Evolutionary conservation across 2,329 filamentous ascomycete genomes (phyloP), one percentile per base, ranked within the genome.

Genomic region (Aspergillus intermedius): DNA sequence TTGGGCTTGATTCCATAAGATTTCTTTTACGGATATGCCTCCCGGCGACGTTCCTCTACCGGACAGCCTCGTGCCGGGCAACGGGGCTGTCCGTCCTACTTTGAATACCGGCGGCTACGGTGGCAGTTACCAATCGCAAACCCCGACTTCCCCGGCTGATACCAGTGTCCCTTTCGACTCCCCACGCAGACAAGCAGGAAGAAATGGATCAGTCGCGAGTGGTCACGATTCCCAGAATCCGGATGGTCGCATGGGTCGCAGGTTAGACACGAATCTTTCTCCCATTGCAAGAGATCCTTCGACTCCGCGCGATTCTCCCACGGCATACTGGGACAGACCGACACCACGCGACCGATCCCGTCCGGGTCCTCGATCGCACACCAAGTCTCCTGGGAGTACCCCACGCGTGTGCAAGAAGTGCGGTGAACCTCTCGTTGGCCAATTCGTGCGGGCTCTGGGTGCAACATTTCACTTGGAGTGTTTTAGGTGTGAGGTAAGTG

Each of bases 381-480:
- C 59, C 22, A 71, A 70, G 48, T 70, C 68, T 5, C 65, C 67
- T 1, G 63, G 57, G 23, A 65, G 60, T 48, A 58, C 64, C 17
- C 61, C 65, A 23, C 80, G 87, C 56, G 75, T 80, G 35, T 91
- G 74, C 72, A 91, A 89, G 62, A 96, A 95, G 70, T 98, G 93
- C 65, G 83, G 84, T 55, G 87, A 91, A 67, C 78, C 85, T 47
- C 76, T 98, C 67, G 94, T 89, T 1, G 93, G 93, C 40, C 93
- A 98, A 71, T 98, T 97, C 67, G 93, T 98, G 55, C 83, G 93
- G 61, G 93, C 93, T 42, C 74, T 98, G 48, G 89, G 91, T 47
- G 91, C 90, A 49, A 97, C 91, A 46, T 98, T 89, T 68, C 93
- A 98, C 74, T 74, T 98, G 57, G 91, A 98, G 69, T 98, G 93